Percentiles rank a stretch among this genome's conserved stretches.
phyloP scores from a whole-genome alignment of 108 stramenopile genomes.

The Pseudonitzschia pungens region DNA sequence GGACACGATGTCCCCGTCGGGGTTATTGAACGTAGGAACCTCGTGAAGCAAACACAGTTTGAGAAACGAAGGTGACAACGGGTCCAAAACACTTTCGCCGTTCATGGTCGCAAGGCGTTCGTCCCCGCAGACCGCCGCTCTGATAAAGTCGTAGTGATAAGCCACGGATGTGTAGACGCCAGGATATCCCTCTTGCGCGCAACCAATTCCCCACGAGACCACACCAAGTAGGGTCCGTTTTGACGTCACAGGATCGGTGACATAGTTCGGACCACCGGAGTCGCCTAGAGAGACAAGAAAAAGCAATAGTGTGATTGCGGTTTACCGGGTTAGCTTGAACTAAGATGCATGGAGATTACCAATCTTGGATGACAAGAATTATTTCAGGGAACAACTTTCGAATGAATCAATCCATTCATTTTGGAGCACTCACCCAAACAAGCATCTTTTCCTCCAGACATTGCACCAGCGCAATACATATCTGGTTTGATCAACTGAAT shows the following conservation, averaged over 20 bases:
- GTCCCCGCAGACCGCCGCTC: constrained; percentile 15
- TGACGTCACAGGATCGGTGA: neutral
- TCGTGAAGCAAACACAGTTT: constrained; percentile 2
- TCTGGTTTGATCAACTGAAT: constrained; percentile 3
- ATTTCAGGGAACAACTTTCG: no score
- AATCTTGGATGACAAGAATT: no score
- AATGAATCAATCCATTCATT: no score
- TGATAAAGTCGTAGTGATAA: constrained; percentile 31
- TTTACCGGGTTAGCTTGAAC: neutral
- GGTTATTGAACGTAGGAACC: neutral
- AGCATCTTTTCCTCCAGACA: constrained; percentile 8
- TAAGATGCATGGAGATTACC: no score
- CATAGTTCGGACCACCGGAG: constrained; percentile 50
- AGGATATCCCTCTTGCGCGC: constrained; percentile 33
- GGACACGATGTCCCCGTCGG: neutral
- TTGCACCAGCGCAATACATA: constrained; percentile 10
- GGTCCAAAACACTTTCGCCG: neutral
- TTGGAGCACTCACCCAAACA: neutral
- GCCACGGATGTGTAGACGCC: constrained; percentile 43
- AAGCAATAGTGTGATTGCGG: neutral
- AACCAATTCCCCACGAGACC: constrained; percentile 51
- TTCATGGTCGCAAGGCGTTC: neutral
- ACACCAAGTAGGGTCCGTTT: constrained; percentile 33
- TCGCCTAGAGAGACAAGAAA: constrained; percentile 30
- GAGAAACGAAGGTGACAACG: neutral